phyloP scores from a whole-genome alignment of 2,329 filamentous ascomycete species.

The Trichoderma brevicompactum region DNA sequence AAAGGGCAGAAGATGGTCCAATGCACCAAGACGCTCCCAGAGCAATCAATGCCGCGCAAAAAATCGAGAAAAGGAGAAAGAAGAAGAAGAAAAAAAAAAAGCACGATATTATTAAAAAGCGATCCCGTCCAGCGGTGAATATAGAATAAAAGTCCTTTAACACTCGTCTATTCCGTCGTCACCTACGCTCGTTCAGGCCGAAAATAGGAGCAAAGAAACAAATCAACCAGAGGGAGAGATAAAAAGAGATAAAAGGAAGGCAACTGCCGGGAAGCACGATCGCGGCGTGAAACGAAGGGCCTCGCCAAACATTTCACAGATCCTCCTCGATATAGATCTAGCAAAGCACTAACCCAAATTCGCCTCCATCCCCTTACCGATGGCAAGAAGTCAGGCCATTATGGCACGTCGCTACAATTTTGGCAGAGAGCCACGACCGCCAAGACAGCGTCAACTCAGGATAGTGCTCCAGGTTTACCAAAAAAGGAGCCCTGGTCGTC shows the following conservation, averaged over 20 bases:
- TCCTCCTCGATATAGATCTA: slow-evolving; percentile 18
- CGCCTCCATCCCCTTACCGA: slow-evolving; percentile 1
- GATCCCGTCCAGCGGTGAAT: slow-evolving; percentile 26
- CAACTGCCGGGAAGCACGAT: background rate
- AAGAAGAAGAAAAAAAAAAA: background rate
- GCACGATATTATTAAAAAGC: slow-evolving; percentile 2
- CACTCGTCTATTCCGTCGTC: slow-evolving; percentile 11
- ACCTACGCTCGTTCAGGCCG: background rate
- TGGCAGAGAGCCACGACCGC: slow-evolving; percentile 1
- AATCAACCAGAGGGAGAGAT: background rate
- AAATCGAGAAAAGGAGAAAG: background rate
- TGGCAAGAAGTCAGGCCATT: slow-evolving; percentile 22
- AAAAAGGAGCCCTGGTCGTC: slow-evolving; percentile 13
- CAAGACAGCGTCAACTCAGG: slow-evolving; percentile 11
- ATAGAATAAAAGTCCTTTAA: slow-evolving; percentile 9
- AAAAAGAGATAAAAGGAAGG: background rate
- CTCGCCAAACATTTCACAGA: slow-evolving; percentile 15
- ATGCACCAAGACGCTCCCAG: background rate
- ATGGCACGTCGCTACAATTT: slow-evolving; percentile 2
- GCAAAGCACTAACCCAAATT: background rate
- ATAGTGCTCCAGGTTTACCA: background rate
- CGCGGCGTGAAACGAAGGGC: slow-evolving; percentile 7
- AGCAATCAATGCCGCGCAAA: background rate
- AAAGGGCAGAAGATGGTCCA: background rate
- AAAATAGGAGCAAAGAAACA: slow-evolving; percentile 2